Evolutionary conservation across 306 rosid species (phyloP).

Genomic region (Trifolium subterraneum): DNA sequence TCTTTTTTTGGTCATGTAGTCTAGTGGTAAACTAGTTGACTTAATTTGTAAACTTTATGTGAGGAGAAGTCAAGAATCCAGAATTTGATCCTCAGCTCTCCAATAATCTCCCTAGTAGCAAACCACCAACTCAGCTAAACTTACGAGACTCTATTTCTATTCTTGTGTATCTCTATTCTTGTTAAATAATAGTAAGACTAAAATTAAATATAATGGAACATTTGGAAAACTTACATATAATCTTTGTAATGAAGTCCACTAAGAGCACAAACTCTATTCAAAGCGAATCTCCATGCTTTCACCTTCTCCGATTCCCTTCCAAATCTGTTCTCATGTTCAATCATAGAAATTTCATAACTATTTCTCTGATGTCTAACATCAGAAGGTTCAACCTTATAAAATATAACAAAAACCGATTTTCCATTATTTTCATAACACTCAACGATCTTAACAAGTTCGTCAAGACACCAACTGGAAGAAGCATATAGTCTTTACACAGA

Average conservation of each 20-base stretch:
- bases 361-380: background rate
- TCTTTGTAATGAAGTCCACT: background rate
- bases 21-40: no score
- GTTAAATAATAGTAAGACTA: no score
- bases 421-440: background rate
- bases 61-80: no score
- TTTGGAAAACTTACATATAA: background rate
- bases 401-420: background rate
- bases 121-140: no score
- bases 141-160: no score
- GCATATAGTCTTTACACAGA: background rate
- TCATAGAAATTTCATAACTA: background rate
- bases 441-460: slow-evolving; percentile 10
- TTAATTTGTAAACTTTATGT: no score
- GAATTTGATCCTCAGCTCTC: no score
- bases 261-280: background rate
- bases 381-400: background rate
- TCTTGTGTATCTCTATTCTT: no score
- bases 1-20: no score
- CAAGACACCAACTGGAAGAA: slow-evolving; percentile 19
- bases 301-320: slow-evolving; percentile 17
- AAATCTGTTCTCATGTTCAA: background rate
- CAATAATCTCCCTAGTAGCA: no score
- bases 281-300: slow-evolving; percentile 21
- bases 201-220: no score